Base-by-base conservation (phyloP, 768 basidiomycete species). In the Lentinula boryana region DNA sequence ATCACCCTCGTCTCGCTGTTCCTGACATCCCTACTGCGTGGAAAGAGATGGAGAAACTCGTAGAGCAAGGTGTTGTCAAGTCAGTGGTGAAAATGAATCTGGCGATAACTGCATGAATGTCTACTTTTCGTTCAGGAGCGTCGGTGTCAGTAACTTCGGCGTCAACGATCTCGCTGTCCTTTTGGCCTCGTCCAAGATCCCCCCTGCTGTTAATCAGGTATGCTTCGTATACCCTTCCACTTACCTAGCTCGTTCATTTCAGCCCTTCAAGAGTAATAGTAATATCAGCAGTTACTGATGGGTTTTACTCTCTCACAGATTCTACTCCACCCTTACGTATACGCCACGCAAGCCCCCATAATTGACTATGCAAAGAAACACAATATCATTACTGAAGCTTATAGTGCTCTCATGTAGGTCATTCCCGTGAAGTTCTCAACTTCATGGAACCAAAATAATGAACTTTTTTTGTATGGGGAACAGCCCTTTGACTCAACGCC, bases 101-200 rank as follows among this genome's bases (percentile, higher is more conserved):
- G 4, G 2, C 0, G 21, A 8, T 48, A 9, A 48, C 3, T 27
- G 27, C 27, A 27, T 27, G 27, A 27, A 27, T 27, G 3, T 27
- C 27, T 27, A 27, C 27, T 27, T 27, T 48, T n/a, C 44, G 18
- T 65, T 4, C 63, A 87, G 85, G 82, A 86, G 82, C 68, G 87
- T 89, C 58, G 88, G 87, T 21, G 85, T 89, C 43, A 86, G 84
- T 72, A 90, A 90, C 74, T 89, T 87, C 66, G 74, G 74, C 12
- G 76, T 84, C 12, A 59, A 74, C 1, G 78, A 91, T 32, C 78
- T 89, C 21, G 69, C 80, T 49, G 75, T 76, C 18, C 72, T 89
- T 21, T 71, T 89, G 13, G 75, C 72, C n/a, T 80, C 80, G 1
- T 84, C 85, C 7, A 84, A 86, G 67, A 71, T 87, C 64, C 81